Evolutionary conservation across 2,329 filamentous ascomycete genomes (phyloP), one percentile per base, ranked within the genome.

Genomic region (Zasmidium angulare): DNA sequence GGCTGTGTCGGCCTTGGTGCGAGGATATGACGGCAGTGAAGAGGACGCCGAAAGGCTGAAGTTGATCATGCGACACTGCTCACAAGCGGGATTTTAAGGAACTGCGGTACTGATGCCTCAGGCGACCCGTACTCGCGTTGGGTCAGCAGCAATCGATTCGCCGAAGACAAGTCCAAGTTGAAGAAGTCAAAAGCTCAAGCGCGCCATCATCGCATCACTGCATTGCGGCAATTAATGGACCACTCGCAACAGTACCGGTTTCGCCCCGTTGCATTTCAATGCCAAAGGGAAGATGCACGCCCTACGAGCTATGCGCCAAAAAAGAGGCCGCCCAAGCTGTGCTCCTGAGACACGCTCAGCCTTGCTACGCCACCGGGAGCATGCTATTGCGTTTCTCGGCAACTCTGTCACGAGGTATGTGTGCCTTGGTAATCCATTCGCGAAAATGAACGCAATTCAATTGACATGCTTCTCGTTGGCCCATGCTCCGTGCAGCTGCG

Each of bases 191-290:
- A 43, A 17, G 7, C 36, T 3, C 7, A 17, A 43, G 36, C n/a
- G 36, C 36, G 36, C 36, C 36, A 43, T 43, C 11, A 43, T 29
- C 11, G 11, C 26, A 29, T 4, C 26, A 19, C 36, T 43, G 36
- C 36, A 43, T 17, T 43, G 36, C 11, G 36, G 36, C 36, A 29
- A 43, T 43, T 43, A 43, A 43, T 10, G 36, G n/a, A 43, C 36
- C 36, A 43, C n/a, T 43, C 36, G 36, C 36, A 43, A 43, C 11
- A 43, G 9, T 43, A 4, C 36, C n/a, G 11, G 36, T 10, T 14
- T 43, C 48, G 48, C 48, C 48, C 48, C 29, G 48, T 21, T 50
- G 48, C 48, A 26, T 50, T 17, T n/a, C n/a, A 50, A 14, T 19
- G 36, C 12, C 36, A 43, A 43, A 29, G 36, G 36, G 9, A 43